phyloP scores from a whole-genome alignment of 1,139 yeast genomes.

The Geotrichum phurueaensis region DNA sequence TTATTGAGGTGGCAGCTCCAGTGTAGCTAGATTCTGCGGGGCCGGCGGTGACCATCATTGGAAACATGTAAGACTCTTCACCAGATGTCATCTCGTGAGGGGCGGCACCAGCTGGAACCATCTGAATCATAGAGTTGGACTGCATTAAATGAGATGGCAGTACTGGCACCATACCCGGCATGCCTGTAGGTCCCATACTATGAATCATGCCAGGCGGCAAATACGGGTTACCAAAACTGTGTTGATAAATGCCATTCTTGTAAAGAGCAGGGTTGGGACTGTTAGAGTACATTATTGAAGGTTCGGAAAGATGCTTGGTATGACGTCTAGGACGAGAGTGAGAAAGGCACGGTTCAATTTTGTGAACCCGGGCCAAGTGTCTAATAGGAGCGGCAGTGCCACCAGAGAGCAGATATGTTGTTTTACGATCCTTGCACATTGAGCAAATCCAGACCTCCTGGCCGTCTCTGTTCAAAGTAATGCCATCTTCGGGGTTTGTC shows the following conservation, averaged over 20 bases:
- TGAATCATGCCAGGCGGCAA: constrained; percentile 6
- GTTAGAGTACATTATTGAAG: constrained; percentile 6
- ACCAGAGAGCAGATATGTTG: constrained; percentile 18
- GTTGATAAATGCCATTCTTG: constrained; percentile 9
- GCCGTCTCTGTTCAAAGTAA: constrained; percentile 17
- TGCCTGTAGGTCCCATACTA: not conserved
- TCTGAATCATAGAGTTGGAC: not conserved
- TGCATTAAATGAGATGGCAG: constrained; percentile 4
- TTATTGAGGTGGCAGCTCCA: constrained; percentile 11
- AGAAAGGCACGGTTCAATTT: constrained; percentile 14
- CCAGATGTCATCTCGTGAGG: not conserved
- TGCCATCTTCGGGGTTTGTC: constrained; percentile 16
- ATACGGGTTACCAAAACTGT: constrained; percentile 3
- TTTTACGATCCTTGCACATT: constrained; percentile 16
- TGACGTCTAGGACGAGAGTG: constrained; percentile 8
- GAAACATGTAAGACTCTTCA: constrained; percentile 1
- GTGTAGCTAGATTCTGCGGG: constrained; percentile 5
- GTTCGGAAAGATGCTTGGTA: constrained; percentile 14
- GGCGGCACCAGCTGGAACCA: not conserved
- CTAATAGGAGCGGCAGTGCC: constrained; percentile 20
- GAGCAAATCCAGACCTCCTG: constrained; percentile 19
- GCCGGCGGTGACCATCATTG: constrained; percentile 1
- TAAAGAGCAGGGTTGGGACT: constrained; percentile 10
- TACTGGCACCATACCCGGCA: constrained; percentile 6
- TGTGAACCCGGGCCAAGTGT: constrained; percentile 17